Evolutionary conservation across 768 basidiomycete genomes (phyloP), one percentile per base, ranked within the genome.

Genomic region (Phaffia australis): DNA sequence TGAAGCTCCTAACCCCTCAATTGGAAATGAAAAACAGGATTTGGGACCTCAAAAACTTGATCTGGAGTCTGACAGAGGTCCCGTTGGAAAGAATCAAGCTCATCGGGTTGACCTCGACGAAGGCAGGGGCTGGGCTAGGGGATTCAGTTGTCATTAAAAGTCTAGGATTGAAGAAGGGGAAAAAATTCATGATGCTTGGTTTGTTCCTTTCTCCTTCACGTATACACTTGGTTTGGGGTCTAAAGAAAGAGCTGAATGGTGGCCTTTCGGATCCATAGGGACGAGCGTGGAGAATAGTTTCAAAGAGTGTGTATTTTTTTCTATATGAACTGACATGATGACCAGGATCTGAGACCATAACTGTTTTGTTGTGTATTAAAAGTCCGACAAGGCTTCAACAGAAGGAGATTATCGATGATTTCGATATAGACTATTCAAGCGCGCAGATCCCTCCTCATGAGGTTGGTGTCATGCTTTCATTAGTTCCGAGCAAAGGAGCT

Each of bases 71-170:
- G 60, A 94, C 89, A 4, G 81, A 80, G 63, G 89, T 94, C 3
- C 89, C 89, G 15, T 82, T 84, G 30, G 88, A 87, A 72, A 80
- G 89, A 8, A 89, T 92, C 78, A 93, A 94, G 78, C 85, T 93
- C 64, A 80, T 92, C 35, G 89, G 89, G 0, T 76, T 94, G 29
- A 84, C 87, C 35, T 89, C 88, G 72, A 87, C 87, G 30, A 91
- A 87, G 74, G 35, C 35, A 42, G 35, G 35, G 35, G 76, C 89
- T 9, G 88, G 88, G 1, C 60, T 52, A 8, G 80, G 82, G 1
- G 89, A 93, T 71, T 83, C 87, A 68, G 83, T 78, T 64, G 80
- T 81, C 64, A 84, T 89, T 51, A 79, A 80, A 25, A 84, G 87
- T 70, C 78, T 88, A 46, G 80, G 81, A 51, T 78, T 88, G 6